phyloP scores from a whole-genome alignment of 495 filamentous ascomycete species.

The Neurospora sp. region DNA sequence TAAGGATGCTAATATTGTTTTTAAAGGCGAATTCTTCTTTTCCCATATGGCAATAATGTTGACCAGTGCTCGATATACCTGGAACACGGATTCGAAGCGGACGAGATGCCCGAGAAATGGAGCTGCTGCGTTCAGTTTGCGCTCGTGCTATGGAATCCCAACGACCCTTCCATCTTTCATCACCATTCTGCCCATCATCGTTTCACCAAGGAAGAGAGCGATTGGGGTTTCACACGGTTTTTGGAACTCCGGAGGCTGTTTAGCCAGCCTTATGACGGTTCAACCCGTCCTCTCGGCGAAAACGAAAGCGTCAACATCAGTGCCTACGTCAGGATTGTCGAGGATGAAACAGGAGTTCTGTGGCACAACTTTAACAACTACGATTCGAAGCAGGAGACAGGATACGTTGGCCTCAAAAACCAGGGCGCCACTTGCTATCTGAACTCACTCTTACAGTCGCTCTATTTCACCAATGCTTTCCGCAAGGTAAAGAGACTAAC shows the following conservation, averaged over 20 bases:
- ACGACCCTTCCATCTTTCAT: conserved; percentile 68
- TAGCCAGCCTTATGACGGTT: conserved; percentile 47
- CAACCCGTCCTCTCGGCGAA: conserved; percentile 73
- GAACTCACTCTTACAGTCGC: conserved; percentile 90
- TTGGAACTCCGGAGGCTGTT: conserved; percentile 78
- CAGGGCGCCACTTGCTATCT: conserved; percentile 98
- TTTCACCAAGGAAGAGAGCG: conserved; percentile 91
- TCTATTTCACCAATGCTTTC: conserved; percentile 97
- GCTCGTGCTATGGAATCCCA: conserved; percentile 86
- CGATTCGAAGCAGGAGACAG: conserved; percentile 97
- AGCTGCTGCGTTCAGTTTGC: conserved; percentile 95
- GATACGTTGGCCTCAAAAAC: conserved; percentile 93
- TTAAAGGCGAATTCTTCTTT: conserved; percentile 81
- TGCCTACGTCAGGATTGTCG: conserved; percentile 86
- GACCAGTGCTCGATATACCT: conserved; percentile 92
- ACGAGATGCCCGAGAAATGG: conserved; percentile 70
- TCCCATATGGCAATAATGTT: conserved; percentile 86
- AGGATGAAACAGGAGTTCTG: conserved; percentile 96
- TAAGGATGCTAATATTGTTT: conserved; percentile 12
- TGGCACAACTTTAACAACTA: conserved; percentile 99
- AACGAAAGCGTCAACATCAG: conserved; percentile 79
- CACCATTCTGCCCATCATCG: conserved; percentile 70
- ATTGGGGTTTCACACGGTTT: conserved; percentile 97
- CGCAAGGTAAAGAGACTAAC: conserved; percentile 55
- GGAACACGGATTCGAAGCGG: conserved; percentile 72